These are phyloP conservation scores for Aphanocladium album DNA, from an alignment of 2,329 filamentous ascomycete species.

Conservation along the genomic window DNA sequence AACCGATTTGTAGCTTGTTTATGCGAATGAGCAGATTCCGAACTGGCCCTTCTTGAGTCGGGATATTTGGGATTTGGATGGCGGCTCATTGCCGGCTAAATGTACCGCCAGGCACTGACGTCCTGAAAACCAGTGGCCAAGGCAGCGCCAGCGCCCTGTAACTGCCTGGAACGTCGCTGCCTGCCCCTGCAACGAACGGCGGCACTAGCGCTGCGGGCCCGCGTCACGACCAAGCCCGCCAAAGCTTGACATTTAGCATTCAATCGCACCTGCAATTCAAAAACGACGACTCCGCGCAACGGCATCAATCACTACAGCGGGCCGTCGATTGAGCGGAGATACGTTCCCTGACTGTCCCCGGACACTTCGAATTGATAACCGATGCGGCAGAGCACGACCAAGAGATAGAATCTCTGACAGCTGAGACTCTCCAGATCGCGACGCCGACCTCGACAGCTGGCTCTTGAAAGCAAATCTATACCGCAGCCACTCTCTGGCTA, in stretches of 20 bases:
- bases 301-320: background rate
- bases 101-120: background rate
- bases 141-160: background rate
- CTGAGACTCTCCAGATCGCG: slow-evolving; percentile 4
- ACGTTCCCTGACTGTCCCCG: no score
- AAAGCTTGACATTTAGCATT: slow-evolving; percentile 5
- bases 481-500: background rate
- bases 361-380: background rate
- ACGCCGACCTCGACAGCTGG: slow-evolving; percentile 3
- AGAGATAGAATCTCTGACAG: slow-evolving; percentile 9
- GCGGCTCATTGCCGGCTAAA: slow-evolving; percentile 15
- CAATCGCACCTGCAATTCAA: slow-evolving; percentile 3
- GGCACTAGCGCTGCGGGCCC: background rate
- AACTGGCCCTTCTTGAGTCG: background rate
- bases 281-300: slow-evolving; percentile 1
- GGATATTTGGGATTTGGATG: background rate
- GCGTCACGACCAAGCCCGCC: slow-evolving; percentile 10
- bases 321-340: background rate
- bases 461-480: background rate
- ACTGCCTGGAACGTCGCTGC: background rate
- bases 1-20: background rate
- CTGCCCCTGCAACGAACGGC: background rate
- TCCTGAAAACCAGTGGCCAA: background rate
- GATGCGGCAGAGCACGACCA: slow-evolving; percentile 7
- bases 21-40: background rate